These are phyloP conservation scores for Suillus spraguei DNA, from an alignment of 768 basidiomycete genomes.

Conservation along the genomic window DNA sequence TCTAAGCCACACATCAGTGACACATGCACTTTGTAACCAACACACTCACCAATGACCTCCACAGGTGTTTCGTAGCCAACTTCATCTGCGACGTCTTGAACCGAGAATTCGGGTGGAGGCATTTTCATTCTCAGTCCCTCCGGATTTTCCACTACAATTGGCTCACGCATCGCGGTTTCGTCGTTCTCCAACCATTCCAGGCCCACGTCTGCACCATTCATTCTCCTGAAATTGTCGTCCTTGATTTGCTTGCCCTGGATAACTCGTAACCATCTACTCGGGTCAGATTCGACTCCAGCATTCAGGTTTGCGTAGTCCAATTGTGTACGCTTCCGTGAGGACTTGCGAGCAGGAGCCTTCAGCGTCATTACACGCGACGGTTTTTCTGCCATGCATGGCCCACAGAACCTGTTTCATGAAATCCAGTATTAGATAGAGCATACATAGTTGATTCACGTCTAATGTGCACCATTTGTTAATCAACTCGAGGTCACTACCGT, in stretches of 20 bases:
- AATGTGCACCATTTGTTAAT: slow-evolving; percentile 70
- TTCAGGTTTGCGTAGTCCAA: slow-evolving; percentile 82
- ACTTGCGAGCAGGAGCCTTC: slow-evolving; percentile 82
- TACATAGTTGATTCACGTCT: slow-evolving; percentile 14
- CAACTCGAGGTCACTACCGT: slow-evolving; percentile 60
- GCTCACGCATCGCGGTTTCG: slow-evolving; percentile 75
- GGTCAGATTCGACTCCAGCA: slow-evolving; percentile 62
- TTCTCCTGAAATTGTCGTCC: slow-evolving; percentile 62
- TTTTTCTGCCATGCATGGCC: slow-evolving; percentile 60
- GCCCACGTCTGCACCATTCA: slow-evolving; percentile 68
- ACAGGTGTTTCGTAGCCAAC: slow-evolving; percentile 80
- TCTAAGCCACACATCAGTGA: slow-evolving; percentile 45
- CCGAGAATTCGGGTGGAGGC: slow-evolving; percentile 70
- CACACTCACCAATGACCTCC: slow-evolving; percentile 83
- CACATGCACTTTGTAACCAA: slow-evolving; percentile 1
- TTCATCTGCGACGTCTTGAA: slow-evolving; percentile 77
- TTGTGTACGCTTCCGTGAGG: slow-evolving; percentile 70
- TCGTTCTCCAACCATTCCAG: slow-evolving; percentile 77
- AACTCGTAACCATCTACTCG: slow-evolving; percentile 63
- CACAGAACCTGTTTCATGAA: slow-evolving; percentile 61
- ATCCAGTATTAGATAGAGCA: slow-evolving; percentile 21
- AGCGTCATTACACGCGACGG: slow-evolving; percentile 66
- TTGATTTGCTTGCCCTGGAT: slow-evolving; percentile 69
- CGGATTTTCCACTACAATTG: slow-evolving; percentile 75
- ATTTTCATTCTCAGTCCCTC: slow-evolving; percentile 91